Conservation (phyloP, 2,329 filamentous ascomycete species). For the Pyricularia grisea region DNA sequence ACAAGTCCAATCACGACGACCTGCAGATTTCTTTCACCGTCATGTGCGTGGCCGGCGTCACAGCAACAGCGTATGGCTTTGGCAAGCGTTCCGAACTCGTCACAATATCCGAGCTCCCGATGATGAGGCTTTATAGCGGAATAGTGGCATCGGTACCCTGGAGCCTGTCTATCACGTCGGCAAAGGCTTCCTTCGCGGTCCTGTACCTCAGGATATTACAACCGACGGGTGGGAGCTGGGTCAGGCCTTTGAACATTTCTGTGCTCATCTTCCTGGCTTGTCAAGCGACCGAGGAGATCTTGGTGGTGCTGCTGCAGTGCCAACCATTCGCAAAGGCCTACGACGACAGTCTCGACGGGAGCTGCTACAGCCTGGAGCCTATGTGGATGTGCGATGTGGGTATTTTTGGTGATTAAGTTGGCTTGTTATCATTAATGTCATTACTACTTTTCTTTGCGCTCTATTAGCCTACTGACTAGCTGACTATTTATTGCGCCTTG, state of each 20-base stretch:
- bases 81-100: not conserved
- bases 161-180: slow-evolving; percentile 7
- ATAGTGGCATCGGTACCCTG: slow-evolving; percentile 4
- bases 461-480: not conserved
- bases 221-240: slow-evolving; percentile 1
- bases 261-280: slow-evolving; percentile 5
- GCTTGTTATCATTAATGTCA: too few species aligned
- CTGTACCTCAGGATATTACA: slow-evolving; percentile 8
- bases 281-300: slow-evolving; percentile 9
- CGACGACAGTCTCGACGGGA: not conserved
- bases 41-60: not conserved
- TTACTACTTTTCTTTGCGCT: too few species aligned
- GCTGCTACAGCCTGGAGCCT: slow-evolving; percentile 4
- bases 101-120: not conserved
- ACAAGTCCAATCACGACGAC: not conserved
- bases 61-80: not conserved
- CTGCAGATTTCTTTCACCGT: not conserved
- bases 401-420: not conserved
- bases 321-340: slow-evolving; percentile 6
- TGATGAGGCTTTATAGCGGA: not conserved
- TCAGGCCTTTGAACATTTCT: slow-evolving; percentile 5
- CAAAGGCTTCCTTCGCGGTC: slow-evolving; percentile 8
- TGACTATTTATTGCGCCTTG: not conserved
- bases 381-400: slow-evolving; percentile 6
- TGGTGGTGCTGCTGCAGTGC: slow-evolving; percentile 8